Evolutionary conservation across 225 moss, liverwort and hornwort species (phyloP), one percentile per base, ranked within the genome.

Genomic region (Lunularia cruciata): DNA sequence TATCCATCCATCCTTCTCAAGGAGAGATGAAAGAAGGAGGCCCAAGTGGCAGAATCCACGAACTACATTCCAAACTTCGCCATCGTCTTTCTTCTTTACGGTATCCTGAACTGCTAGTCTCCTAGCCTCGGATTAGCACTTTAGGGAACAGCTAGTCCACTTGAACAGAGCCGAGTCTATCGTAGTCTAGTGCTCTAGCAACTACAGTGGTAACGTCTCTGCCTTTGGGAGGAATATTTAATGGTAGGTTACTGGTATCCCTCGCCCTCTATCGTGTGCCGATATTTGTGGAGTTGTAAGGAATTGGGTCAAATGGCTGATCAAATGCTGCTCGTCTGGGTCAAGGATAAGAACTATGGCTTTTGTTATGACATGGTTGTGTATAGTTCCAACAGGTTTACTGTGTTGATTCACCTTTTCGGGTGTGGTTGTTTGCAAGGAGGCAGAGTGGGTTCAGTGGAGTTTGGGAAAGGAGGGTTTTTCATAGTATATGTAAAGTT

Each of bases 371-470:
- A 32, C 56, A 31, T 31, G 56, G 56, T 57, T 57, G 56, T 32
- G 56, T 31, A 57, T 57, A 57, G 56, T 57, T 32, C 56, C 56
- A 57, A 57, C 56, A 57, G 56, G 56, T 25, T 54, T 32, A 57
- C 56, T 57, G 56, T 57, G 56, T 31, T 57, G 56, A 57, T 57
- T 32, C 31, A 18, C 56, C 56, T 57, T 57, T 57, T 32, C 33
- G 56, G 18, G 30, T 30, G 16, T 57, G 56, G 56, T 57, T 57
- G 31, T 57, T 32, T 31, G 56, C 15, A 32, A 57, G 56, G 56
- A 32, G 56, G 56, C 56, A 57, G 56, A 33, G 33, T 31, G 56
- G 56, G 27, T 30, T 30, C 31, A 30, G 33, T 30, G 56, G 56
- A 57, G 19, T 32, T 57, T 4, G 32, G 56, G 43, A 11, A 43